Evolutionary conservation across 2,329 filamentous ascomycete genomes (phyloP), one percentile per base, ranked within the genome.

Genomic region (Xylaria polymorpha): DNA sequence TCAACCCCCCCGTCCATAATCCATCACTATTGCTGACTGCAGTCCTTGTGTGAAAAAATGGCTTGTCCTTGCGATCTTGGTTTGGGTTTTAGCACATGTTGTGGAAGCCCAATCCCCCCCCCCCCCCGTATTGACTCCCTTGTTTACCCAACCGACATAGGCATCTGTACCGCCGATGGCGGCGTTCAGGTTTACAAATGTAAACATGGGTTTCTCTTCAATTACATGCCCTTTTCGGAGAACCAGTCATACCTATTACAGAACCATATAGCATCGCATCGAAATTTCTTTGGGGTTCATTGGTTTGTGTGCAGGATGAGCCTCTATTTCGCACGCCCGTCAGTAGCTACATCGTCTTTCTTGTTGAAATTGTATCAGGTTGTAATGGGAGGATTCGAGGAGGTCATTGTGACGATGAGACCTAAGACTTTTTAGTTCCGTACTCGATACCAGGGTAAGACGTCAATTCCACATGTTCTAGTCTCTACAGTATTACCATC

Each of bases 11-110:
- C 39, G 61, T 57, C 55, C 41, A 56, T n/a, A 18, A 46, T 46
- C 57, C 15, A 39, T 67, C 63, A 25, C 53, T 20, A 35, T 58
- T 70, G 64, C 67, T 70, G 39, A 71, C 70, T 69, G 70, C 71
- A 70, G 22, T 44, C 48, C 4, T n/a, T 48, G 48, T 32, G 35
- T 29, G 37, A 56, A 57, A 60, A 25, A 44, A 15, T 67, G 57
- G 50, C 29, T 62, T 59, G 46, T 53, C 48, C 44, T 50, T 64
- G 62, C 65, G 29, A 67, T 70, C 60, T 48, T 48, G 37, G 50
- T 61, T 67, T 43, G 56, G 55, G 56, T 65, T 64, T 58, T 56
- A 7, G 25, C 51, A 65, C 63, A 63, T 61, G 53, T 41, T 56
- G 48, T 61, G 55, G 65, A 60, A 67, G 64, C 64, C 64, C 59